These are phyloP conservation scores for Prunus mongolica DNA, from an alignment of 306 rosid genomes.

Conservation along the genomic window DNA sequence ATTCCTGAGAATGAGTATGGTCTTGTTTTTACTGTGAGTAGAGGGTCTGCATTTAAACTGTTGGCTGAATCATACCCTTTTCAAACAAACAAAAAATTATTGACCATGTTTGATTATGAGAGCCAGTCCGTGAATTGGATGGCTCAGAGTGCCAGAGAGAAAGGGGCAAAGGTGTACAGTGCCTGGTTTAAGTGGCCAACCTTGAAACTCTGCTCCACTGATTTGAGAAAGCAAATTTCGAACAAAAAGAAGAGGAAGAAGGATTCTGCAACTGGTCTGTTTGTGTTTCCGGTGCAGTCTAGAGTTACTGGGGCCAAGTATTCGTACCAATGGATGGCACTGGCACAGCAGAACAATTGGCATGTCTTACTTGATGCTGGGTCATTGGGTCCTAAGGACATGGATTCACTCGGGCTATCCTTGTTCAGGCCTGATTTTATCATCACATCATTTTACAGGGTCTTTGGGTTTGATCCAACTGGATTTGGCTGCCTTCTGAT, in stretches of 20 bases:
- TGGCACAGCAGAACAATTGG: conserved; percentile 97
- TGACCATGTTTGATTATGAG: conserved; percentile 97
- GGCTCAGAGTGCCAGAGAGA: conserved; percentile 86
- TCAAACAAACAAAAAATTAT: conserved; percentile 75
- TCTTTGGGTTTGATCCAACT: conserved; percentile 90
- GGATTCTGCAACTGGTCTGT: conserved; percentile 86
- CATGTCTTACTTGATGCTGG: conserved; percentile 97
- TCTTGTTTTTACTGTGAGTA: conserved; percentile 91
- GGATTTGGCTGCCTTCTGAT: conserved; percentile 96
- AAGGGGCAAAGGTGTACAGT: conserved; percentile 85
- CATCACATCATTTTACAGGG: conserved; percentile 91
- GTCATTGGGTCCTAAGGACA: conserved; percentile 94
- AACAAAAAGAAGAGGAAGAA: conserved; percentile 86
- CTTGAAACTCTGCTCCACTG: conserved; percentile 86
- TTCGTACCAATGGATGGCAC: conserved; percentile 99
- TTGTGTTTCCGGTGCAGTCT: conserved; percentile 94
- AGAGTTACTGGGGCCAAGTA: conserved; percentile 94
- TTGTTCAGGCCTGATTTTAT: conserved; percentile 94
- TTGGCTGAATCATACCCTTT: conserved; percentile 92
- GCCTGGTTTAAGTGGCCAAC: conserved; percentile 99
- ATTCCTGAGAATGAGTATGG: conserved; percentile 94
- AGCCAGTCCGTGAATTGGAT: conserved; percentile 96
- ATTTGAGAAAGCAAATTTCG: conserved; percentile 85
- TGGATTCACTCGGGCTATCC: conserved; percentile 97
- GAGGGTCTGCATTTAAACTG: conserved; percentile 89